phyloP scores from a whole-genome alignment of 2,329 filamentous ascomycete genomes.

The Diplodia mutila region DNA sequence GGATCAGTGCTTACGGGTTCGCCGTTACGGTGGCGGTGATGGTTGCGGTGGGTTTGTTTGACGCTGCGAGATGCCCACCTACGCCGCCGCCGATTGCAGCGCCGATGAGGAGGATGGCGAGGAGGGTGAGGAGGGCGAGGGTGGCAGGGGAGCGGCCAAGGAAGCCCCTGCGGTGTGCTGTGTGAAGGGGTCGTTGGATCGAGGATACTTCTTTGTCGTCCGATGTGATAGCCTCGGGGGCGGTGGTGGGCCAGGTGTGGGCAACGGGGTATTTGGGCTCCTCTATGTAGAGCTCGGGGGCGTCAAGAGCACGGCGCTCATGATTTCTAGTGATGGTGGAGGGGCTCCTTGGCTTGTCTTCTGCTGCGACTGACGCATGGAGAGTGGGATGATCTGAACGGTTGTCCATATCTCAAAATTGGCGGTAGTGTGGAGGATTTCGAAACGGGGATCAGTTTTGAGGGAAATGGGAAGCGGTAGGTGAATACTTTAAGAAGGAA shows the following conservation, averaged over 20 bases:
- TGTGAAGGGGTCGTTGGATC: neutral
- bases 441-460: neutral
- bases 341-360: neutral
- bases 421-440: neutral
- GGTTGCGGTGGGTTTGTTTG: neutral
- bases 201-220: neutral
- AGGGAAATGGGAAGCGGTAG: neutral
- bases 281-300: neutral
- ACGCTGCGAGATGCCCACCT: neutral
- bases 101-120: neutral
- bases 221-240: neutral
- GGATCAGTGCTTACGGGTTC: neutral
- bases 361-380: neutral
- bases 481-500: neutral
- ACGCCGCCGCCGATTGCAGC: conserved; percentile 2
- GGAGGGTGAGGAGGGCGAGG: neutral
- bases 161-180: neutral
- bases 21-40: neutral
- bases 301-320: neutral
- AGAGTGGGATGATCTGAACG: neutral
- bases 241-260: neutral
- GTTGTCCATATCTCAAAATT: neutral
- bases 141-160: neutral
- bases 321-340: neutral
- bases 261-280: neutral